A percentile compares a stretch with the other conserved stretches of the same genome.
Conservation (phyloP, 148 eudicot species). For the Gaultheria prostrata region DNA sequence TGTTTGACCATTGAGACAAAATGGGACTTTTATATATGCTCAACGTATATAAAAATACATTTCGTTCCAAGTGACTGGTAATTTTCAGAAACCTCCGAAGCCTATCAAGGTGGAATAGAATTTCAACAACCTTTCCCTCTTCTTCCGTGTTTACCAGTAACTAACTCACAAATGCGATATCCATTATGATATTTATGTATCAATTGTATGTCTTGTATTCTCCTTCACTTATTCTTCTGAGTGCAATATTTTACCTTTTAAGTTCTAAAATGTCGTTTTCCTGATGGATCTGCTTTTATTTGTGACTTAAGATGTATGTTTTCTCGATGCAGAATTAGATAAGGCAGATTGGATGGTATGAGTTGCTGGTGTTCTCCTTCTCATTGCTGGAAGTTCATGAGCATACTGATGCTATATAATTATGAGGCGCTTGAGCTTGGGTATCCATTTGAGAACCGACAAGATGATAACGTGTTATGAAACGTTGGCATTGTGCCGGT, state of each 20-base stretch:
- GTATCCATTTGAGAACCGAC: too few species aligned
- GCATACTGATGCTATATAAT: neutral
- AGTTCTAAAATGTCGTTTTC: neutral
- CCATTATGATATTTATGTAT: neutral
- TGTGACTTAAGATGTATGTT: neutral
- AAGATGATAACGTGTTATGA: too few species aligned
- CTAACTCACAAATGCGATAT: neutral
- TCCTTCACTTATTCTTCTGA: neutral
- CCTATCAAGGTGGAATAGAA: neutral
- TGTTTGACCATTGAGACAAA: neutral
- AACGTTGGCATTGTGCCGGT: too few species aligned
- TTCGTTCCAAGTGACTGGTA: neutral
- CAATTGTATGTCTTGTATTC: neutral
- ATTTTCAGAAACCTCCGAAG: neutral
- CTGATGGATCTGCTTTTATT: neutral
- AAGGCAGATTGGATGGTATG: neutral
- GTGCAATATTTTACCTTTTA: neutral
- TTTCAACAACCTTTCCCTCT: neutral
- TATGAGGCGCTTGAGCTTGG: neutral
- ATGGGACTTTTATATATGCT: neutral
- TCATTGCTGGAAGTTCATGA: neutral
- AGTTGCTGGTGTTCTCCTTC: neutral
- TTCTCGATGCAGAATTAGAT: constrained; percentile 19
- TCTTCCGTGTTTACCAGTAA: neutral
- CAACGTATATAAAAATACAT: neutral